Base-by-base conservation (phyloP, 805 yeast species). In the Huiozyma naganishii region DNA sequence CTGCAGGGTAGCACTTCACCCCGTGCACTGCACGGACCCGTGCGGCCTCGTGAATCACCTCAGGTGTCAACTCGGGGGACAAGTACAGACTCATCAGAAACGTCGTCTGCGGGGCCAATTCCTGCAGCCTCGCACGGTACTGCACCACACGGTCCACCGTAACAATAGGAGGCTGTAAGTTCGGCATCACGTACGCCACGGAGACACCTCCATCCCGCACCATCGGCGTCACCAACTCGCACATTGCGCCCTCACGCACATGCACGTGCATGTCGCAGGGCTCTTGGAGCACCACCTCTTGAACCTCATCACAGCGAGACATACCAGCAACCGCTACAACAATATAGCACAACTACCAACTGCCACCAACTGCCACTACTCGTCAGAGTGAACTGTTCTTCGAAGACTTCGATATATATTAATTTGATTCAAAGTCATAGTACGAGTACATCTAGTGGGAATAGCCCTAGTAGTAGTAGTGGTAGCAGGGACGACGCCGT, bases 1-100 rank as follows among this genome's bases (percentile, higher is more conserved):
- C 99, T 1, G 97, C 97, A 36, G 99, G 99, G 62, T 92, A 92
- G 61, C 95, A 88, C 64, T 92, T 92, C 52, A 92, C 86, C 45
- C 99, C 99, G 29, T 79, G 71, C 44, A 90, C 79, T 34, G 77
- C 79, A 1, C 80, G 80, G 12, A 65, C 55, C 44, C 70, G 59
- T 6, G 89, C 94, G 32, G 97, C 97, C 49, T 77, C 74, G 43
- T 76, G 78, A 45, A 92, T 80, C 36, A 87, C 68, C 51, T 85
- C 94, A 0, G 97, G 97, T 1, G 95, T 86, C 50, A 92, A 68
- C 0, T 78, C 83, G 43, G 74, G 77, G 41, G 83, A 75, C 36
- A 92, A 71, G 55, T 92, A 92, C 50, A 90, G 79, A 10, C 95
- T 80, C 97, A 92, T 90, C 52, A 89, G 69, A 57, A 87, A 90